These are phyloP conservation scores for Pseudogymnoascus sp. DNA, from an alignment of 2,329 filamentous ascomycete species.

Conservation along the genomic window DNA sequence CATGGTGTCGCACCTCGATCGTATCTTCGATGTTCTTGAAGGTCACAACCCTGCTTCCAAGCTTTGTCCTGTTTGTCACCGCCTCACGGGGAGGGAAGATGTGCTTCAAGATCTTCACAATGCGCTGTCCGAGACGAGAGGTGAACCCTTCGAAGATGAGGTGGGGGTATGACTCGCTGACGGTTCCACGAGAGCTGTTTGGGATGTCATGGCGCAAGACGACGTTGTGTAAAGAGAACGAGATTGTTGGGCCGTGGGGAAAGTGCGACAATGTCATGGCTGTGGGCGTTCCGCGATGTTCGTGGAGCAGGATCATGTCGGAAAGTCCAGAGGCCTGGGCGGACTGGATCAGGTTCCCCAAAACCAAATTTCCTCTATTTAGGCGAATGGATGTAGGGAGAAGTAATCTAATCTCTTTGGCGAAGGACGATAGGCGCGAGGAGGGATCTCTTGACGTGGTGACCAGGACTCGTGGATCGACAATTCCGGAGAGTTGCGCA, in stretches of 20 bases:
- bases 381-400: conserved; percentile 79
- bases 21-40: conserved; percentile 92
- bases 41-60: conserved; percentile 82
- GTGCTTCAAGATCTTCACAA: conserved; percentile 88
- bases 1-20: conserved; percentile 87
- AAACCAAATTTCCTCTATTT: conserved; percentile 83
- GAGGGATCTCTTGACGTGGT: conserved; percentile 87
- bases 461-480: conserved; percentile 81
- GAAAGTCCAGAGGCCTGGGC: conserved; percentile 73
- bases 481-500: conserved; percentile 77
- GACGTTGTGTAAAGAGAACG: conserved; percentile 87
- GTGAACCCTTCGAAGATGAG: conserved; percentile 93
- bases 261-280: conserved; percentile 82
- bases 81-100: conserved; percentile 84
- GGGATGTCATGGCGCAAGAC: conserved; percentile 89
- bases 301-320: conserved; percentile 81
- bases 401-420: conserved; percentile 80
- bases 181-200: conserved; percentile 75
- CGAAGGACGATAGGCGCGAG: conserved; percentile 76
- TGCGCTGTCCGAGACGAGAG: conserved; percentile 67
- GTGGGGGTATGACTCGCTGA: conserved; percentile 88
- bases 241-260: conserved; percentile 79
- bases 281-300: conserved; percentile 87
- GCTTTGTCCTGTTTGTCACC: conserved; percentile 60
- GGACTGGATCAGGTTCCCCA: conserved; percentile 76